Evolutionary conservation across 148 eudicot species (phyloP).

Genomic region (Fagopyrum homotropicum): DNA sequence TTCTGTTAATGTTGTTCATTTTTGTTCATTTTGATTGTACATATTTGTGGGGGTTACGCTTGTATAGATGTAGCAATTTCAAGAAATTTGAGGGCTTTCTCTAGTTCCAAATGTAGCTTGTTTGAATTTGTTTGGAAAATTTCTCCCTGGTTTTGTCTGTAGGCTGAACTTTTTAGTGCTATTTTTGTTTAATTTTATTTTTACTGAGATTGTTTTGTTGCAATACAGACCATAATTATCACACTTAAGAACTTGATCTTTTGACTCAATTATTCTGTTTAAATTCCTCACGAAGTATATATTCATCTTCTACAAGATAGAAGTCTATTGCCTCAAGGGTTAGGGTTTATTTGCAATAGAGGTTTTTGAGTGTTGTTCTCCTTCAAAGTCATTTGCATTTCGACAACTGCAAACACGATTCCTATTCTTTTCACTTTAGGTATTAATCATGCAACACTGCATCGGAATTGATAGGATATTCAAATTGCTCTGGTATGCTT

Average conservation of each 20-base stretch:
- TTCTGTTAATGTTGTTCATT: neutral
- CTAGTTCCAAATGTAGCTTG: neutral
- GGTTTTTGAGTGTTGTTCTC: neutral
- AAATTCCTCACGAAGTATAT: neutral
- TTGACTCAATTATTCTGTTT: neutral
- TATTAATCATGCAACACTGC: neutral
- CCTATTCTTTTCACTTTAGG: neutral
- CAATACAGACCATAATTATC: neutral
- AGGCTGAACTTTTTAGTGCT: neutral
- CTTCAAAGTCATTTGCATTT: conserved; percentile 3
- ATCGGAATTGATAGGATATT: neutral
- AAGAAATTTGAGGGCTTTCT: neutral
- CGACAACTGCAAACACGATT: neutral
- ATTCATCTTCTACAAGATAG: neutral
- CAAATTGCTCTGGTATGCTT: neutral
- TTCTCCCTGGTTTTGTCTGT: neutral
- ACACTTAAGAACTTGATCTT: neutral
- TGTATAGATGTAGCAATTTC: neutral
- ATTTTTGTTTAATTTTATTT: neutral
- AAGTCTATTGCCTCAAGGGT: neutral
- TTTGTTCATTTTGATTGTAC: neutral
- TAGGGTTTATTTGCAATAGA: neutral
- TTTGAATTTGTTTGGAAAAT: neutral
- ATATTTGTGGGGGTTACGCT: too few relatives aligned
- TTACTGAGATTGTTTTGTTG: neutral